phyloP scores from a whole-genome alignment of 1,284 basidiomycete genomes.

The Inonotus obliquus region DNA sequence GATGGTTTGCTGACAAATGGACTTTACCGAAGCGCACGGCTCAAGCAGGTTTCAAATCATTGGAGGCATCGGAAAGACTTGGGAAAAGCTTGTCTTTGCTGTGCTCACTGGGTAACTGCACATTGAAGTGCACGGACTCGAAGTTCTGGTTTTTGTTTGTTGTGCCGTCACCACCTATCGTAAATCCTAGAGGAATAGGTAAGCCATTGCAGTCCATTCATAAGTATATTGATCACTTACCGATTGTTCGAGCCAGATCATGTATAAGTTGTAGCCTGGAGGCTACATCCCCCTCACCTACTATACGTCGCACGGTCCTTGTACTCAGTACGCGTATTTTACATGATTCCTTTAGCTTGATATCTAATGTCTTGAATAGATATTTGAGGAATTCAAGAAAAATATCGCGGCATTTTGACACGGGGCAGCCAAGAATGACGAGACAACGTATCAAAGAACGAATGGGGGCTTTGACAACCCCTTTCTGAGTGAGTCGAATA shows the following conservation, averaged over 20 bases:
- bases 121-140: constrained; percentile 7
- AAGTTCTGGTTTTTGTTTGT: constrained; percentile 9
- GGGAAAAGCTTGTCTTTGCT: too few relatives aligned
- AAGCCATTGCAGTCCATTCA: background rate
- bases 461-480: too few relatives aligned
- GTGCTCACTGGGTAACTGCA: background rate
- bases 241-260: background rate
- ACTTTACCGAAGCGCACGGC: constrained; percentile 6
- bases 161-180: constrained; percentile 16
- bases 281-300: background rate
- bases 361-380: background rate
- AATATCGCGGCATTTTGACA: too few relatives aligned
- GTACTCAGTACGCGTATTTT: background rate
- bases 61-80: too few relatives aligned
- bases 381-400: too few relatives aligned
- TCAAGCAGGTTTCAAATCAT: background rate
- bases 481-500: too few relatives aligned
- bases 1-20: constrained; percentile 1
- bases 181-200: constrained; percentile 7
- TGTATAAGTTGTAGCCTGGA: background rate
- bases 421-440: too few relatives aligned
- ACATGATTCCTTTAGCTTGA: background rate
- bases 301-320: background rate
- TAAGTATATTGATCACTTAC: background rate
- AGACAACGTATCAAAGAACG: too few relatives aligned